Evolutionary conservation across 495 filamentous ascomycete species (phyloP).

Genomic region (Penicillium mononematosum): DNA sequence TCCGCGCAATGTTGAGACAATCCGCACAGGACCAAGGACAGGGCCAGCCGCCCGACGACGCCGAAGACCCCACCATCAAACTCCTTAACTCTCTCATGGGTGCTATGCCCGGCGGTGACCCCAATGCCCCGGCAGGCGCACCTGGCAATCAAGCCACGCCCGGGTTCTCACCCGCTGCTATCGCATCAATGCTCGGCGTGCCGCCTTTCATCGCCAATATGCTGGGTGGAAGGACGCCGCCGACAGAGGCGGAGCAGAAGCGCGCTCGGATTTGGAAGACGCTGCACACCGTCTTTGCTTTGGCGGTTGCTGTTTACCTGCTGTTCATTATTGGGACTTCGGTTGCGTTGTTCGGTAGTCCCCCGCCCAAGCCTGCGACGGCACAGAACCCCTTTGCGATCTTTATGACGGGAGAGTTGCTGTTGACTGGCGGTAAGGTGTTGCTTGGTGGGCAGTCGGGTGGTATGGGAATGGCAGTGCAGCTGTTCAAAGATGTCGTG

Average conservation of each 20-base stretch:
- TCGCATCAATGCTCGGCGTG: constrained; percentile 36
- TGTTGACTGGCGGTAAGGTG: constrained; percentile 66
- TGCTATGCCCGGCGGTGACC: constrained; percentile 34
- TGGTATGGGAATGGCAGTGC: constrained; percentile 58
- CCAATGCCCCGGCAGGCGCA: constrained; percentile 35
- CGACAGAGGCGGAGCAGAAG: constrained; percentile 45
- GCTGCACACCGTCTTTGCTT: constrained; percentile 70
- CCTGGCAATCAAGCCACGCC: constrained; percentile 18
- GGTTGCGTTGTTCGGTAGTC: constrained; percentile 43
- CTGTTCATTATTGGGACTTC: constrained; percentile 39
- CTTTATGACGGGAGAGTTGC: constrained; percentile 77
- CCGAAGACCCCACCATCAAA: constrained; percentile 60
- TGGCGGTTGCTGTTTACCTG: constrained; percentile 71
- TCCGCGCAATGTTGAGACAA: constrained; percentile 45
- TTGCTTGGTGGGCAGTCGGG: constrained; percentile 47
- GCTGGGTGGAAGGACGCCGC: constrained; percentile 30
- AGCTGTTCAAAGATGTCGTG: constrained; percentile 55
- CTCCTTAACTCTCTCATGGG: constrained; percentile 62
- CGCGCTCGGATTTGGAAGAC: constrained; percentile 66
- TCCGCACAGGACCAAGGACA: constrained; percentile 31
- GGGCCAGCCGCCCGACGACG: constrained; percentile 27
- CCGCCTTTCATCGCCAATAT: constrained; percentile 49
- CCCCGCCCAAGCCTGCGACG: constrained; percentile 61
- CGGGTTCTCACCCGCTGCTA: constrained; percentile 35
- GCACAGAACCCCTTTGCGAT: constrained; percentile 68